These are phyloP conservation scores for Synchytrium microbalum DNA, from an alignment of 371 early-diverging fungal species.

Conservation along the genomic window DNA sequence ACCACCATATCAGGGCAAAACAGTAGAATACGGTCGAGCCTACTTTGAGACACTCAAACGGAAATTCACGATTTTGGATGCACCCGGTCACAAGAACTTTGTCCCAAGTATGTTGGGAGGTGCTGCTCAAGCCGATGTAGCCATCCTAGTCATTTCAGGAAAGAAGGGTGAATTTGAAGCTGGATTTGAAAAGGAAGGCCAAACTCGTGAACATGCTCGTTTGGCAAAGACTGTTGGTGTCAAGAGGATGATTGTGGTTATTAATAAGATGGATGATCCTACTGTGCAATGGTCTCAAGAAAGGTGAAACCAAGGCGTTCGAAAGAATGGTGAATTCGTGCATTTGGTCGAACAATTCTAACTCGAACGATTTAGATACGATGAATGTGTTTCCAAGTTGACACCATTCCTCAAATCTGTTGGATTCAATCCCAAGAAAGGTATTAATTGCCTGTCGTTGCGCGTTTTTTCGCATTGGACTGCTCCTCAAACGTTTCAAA, in stretches of 20 bases:
- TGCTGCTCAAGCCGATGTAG: slow-evolving; percentile 95
- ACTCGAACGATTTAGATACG: no score
- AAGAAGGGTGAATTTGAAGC: slow-evolving; percentile 99
- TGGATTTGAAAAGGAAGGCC: slow-evolving; percentile 99
- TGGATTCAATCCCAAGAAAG: slow-evolving; percentile 83
- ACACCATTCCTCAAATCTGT: slow-evolving; percentile 86
- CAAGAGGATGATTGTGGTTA: slow-evolving; percentile 78
- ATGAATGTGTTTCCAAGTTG: slow-evolving; percentile 84
- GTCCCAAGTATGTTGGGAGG: slow-evolving; percentile 99
- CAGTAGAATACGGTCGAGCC: slow-evolving; percentile 95
- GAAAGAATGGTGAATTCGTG: slow-evolving; percentile 1
- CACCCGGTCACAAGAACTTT: slow-evolving; percentile 99
- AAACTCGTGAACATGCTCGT: slow-evolving; percentile 98
- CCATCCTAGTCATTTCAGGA: slow-evolving; percentile 96
- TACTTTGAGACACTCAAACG: slow-evolving; percentile 94
- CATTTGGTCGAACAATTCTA: no score
- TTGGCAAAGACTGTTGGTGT: slow-evolving; percentile 96
- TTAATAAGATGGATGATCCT: slow-evolving; percentile 99
- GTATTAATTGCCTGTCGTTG: slow-evolving; percentile 18
- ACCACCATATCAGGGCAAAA: slow-evolving; percentile 67
- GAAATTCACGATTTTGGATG: slow-evolving; percentile 93
- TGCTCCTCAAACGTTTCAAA: background rate
- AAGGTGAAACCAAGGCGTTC: slow-evolving; percentile 25
- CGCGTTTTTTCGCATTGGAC: slow-evolving; percentile 1
- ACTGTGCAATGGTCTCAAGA: slow-evolving; percentile 91